phyloP scores from a whole-genome alignment of 1,284 basidiomycete species.

The Ceratorhiza oryzae-sativae region DNA sequence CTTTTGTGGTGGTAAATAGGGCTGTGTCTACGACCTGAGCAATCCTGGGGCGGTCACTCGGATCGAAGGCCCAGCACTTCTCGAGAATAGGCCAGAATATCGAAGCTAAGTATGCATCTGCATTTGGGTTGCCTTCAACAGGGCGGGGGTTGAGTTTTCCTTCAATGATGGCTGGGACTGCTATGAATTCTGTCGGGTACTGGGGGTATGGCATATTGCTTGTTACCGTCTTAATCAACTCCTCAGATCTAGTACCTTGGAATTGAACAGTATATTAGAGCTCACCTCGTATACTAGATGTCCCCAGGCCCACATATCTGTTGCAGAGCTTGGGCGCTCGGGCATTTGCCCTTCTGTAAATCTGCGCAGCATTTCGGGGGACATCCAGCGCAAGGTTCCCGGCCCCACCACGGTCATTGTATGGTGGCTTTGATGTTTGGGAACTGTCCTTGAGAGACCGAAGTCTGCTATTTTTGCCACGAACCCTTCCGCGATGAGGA shows the following conservation, averaged over 20 bases:
- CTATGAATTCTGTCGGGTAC: background rate
- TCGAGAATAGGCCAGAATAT: constrained; percentile 4
- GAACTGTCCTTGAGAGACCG: background rate
- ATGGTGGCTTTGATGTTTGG: background rate
- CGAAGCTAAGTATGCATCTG: background rate
- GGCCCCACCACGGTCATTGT: background rate
- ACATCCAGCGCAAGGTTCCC: constrained; percentile 11
- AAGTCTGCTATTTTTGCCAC: constrained; percentile 21
- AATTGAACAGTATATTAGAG: background rate
- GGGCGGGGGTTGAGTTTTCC: background rate
- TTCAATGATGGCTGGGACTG: background rate
- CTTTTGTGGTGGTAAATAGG: background rate
- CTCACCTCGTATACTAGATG: constrained; percentile 22
- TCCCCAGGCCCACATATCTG: constrained; percentile 10
- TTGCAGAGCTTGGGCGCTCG: background rate
- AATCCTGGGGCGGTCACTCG: background rate
- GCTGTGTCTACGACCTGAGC: background rate
- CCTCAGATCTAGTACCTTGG: background rate
- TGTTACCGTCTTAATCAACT: background rate
- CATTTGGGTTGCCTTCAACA: background rate
- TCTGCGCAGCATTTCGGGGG: background rate
- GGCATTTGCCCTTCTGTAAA: too few species aligned
- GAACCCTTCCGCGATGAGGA: constrained; percentile 8
- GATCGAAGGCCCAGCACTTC: background rate
- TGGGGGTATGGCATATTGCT: constrained; percentile 5